Base-by-base conservation (phyloP, 2,329 filamentous ascomycete species). In the Penicillium sp. region DNA sequence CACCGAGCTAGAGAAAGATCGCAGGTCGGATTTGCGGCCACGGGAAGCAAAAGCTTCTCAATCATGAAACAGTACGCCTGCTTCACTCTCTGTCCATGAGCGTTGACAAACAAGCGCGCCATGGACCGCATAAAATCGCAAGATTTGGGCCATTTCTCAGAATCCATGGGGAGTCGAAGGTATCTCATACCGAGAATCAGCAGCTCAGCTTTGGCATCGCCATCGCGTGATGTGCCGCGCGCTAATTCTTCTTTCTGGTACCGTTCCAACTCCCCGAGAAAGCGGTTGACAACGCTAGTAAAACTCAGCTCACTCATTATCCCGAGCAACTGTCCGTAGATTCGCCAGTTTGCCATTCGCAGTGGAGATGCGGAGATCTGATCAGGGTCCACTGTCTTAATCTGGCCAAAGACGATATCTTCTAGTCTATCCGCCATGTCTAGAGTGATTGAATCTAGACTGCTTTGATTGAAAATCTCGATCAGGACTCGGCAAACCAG, bases 231-330 rank as follows among this genome's bases (percentile, higher is more conserved):
- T 7, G 59, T 56, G 4, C 60, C 57, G 16, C 62, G 54, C 8
- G 55, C 33, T 3, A 77, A 73, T 29, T 89, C 73, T 12, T 93
- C 86, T 55, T 81, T 81, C 35, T 95, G 80, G 7, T 82, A 84
- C 20, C 74, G 73, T 39, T 88, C 85, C 4, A 98, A 73, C 57
- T 96, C 89, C 18, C 75, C 70, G 30, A 94, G 73, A 57, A 94
- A 98, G 32, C 86, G 80, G 37, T 80, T 78, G 3, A 86, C 81
- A 30, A 98, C 89, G 39, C 82, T 85, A 11, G 79, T 70, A 61
- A 98, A 96, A 58, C 93, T 90, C 48, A 92, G 82, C 30, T 85
- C 84, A 65, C 92, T 95, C 85, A 98, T 95, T 26, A 89, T 84
- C n/a, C 93, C 92, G 1, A 98, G 76, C 3, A 98, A 71, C 55